Evolutionary conservation across 1,284 basidiomycete genomes (phyloP), one percentile per base, ranked within the genome.

Genomic region (Ustilago hordei): DNA sequence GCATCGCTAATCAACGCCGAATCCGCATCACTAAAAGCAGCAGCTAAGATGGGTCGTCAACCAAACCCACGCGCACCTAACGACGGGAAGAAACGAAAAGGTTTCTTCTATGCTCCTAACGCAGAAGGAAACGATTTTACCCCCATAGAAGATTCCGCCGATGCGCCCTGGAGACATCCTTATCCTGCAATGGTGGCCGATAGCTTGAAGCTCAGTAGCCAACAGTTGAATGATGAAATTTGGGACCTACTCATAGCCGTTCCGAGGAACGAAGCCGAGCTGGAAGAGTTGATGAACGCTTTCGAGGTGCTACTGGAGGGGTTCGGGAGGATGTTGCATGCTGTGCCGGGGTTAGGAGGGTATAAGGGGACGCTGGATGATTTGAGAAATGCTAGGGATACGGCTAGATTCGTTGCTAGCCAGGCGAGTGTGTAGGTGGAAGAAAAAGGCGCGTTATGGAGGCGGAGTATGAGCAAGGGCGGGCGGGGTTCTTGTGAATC

Each of bases 131-230:
- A 53, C 15, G 55, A 62, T 23, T 64, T 56, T 38, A 73, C 59
- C 4, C 75, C 69, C 0, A 73, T 78, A 53, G 75, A 78, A 47
- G 75, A 74, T 12, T 68, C 64, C 1, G 64, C 64, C 11, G 65
- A 69, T 17, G 75, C 75, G 2, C 76, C 76, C 12, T 78, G 76
- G 76, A 34, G 72, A 0, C 76, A 78, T 39, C 76, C 76, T 0
- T 78, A 78, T 47, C 76, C 76, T 5, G 63, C 69, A 3, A 71
- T 78, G 63, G 68, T 72, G 3, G 76, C 76, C 3, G 76, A 78
- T 31, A 60, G 60, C 4, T 38, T 78, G 19, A 71, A 72, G 41
- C 39, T 78, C 1, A 62, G 59, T 41, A 23, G 31, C 1, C 72
- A 75, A 17, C 68, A 75, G 36, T 43, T 78, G 13, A 68, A 78